Base-by-base conservation (phyloP, 2,329 filamentous ascomycete genomes). In the Delphinella strobiligena region DNA sequence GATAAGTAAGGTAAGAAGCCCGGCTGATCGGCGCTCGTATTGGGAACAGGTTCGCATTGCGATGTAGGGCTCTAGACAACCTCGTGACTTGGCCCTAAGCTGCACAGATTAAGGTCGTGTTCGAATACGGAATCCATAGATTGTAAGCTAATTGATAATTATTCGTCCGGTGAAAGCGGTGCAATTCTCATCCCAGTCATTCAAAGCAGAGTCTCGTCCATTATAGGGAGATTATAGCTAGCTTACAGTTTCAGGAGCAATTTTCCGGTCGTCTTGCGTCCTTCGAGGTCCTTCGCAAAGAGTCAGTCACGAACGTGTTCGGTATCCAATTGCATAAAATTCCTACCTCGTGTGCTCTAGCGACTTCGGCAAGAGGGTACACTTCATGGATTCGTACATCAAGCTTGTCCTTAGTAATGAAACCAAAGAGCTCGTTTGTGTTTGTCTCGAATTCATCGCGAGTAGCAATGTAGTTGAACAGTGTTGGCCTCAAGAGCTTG, bases 251-350 rank as follows among this genome's bases (percentile, higher is more conserved):
- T 79, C 53, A 94, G 59, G 41, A 95, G 58, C 46, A 93, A 60
- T 67, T 94, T 94, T 14, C 88, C 88, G 9, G 77, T 84, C 2
- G 85, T 91, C 67, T 80, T 84, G 51, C 87, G 71, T 31, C 82
- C 74, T 61, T 93, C 82, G 33, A 95, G 69, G 58, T 94, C 85
- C 56, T 71, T 45, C 36, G 15, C 15, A 34, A 19, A 31, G 22
- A 44, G 32, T 14, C 3, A 31, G 18, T 31, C 22, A 22, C 15
- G 11, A 19, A 14, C 7, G 19, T 29, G 12, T 32, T 27, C n/a
- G n/a, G n/a, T n/a, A n/a, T n/a, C n/a, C n/a, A n/a, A n/a, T n/a
- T n/a, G n/a, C n/a, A n/a, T n/a, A 9, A 39, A 11, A 18, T 11
- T 50, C 59, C 47, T 51, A 67, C 69, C 36, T 64, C 61, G 47